A percentile compares a stretch with the other conserved stretches of the same genome.
Evolutionary conservation across 2,329 filamentous ascomycete species (phyloP).

Genomic region (Cordyceps fumosorosea): DNA sequence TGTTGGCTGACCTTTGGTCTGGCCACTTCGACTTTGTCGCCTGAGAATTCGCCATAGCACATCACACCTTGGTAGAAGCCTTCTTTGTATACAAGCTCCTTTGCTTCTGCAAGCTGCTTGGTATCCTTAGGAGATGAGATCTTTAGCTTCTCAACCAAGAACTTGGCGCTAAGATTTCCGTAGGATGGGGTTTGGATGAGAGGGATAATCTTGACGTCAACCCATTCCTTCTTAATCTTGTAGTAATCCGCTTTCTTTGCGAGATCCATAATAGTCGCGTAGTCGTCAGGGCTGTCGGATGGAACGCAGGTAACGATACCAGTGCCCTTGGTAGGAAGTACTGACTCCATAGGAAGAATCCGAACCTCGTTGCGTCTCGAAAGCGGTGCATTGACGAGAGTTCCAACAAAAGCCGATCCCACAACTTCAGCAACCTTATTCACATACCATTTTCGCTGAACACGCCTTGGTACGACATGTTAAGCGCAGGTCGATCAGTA

Average conservation of each 20-base stretch:
- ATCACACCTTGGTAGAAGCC: slow-evolving; percentile 98
- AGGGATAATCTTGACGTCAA: slow-evolving; percentile 78
- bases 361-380: slow-evolving; percentile 79
- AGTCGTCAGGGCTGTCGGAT: slow-evolving; percentile 91
- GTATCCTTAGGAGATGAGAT: slow-evolving; percentile 94
- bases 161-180: slow-evolving; percentile 75
- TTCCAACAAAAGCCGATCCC: slow-evolving; percentile 78
- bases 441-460: slow-evolving; percentile 72
- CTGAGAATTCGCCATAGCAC: too few relatives aligned
- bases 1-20: slow-evolving; percentile 82
- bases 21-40: slow-evolving; percentile 76
- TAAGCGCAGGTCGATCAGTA: slow-evolving; percentile 82
- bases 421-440: slow-evolving; percentile 68
- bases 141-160: slow-evolving; percentile 85
- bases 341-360: slow-evolving; percentile 91
- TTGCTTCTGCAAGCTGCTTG: slow-evolving; percentile 82
- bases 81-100: slow-evolving; percentile 94
- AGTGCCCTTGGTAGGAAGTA: slow-evolving; percentile 88
- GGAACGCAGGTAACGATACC: slow-evolving; percentile 95
- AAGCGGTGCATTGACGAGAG: slow-evolving; percentile 82
- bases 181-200: slow-evolving; percentile 87
- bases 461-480: slow-evolving; percentile 92
- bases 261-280: slow-evolving; percentile 78
- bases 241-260: slow-evolving; percentile 96
- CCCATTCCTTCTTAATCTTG: slow-evolving; percentile 94